Evolutionary conservation across 768 basidiomycete genomes (phyloP).

Genomic region (Tylopilus rubrobrunneus): DNA sequence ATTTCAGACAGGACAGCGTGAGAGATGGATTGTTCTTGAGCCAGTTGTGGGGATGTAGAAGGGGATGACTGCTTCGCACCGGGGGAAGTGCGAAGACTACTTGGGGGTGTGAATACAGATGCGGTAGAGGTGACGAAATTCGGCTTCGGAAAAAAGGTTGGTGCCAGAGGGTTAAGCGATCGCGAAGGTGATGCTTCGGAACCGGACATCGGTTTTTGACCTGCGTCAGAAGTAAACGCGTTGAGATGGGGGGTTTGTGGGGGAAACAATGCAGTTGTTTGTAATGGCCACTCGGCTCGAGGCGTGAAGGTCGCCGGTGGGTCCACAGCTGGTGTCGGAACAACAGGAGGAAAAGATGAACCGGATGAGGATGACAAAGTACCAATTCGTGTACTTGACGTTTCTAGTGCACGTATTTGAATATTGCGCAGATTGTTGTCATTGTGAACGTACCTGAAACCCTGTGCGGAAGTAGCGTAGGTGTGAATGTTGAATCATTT

Average conservation of each 20-base stretch:
- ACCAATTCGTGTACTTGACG: neutral
- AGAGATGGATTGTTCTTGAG: neutral
- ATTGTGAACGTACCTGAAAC: conserved; percentile 13
- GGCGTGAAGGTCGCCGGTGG: neutral
- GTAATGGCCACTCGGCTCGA: neutral
- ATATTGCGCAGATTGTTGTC: neutral
- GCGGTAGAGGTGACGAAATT: neutral
- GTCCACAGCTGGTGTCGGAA: neutral
- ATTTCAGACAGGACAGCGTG: neutral
- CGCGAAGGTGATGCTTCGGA: conserved; percentile 7
- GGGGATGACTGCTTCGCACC: neutral
- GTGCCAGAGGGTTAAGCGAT: conserved; percentile 19
- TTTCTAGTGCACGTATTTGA: neutral
- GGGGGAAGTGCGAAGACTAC: neutral
- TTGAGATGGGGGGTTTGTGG: conserved; percentile 1
- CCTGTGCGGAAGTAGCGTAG: neutral
- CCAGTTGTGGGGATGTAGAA: neutral
- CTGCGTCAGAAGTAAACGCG: neutral
- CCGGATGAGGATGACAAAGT: neutral
- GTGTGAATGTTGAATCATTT: neutral
- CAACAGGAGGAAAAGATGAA: conserved; percentile 1
- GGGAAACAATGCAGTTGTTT: neutral
- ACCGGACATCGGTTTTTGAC: neutral
- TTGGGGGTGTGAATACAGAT: neutral
- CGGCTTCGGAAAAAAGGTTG: conserved; percentile 12